Evolutionary conservation across 352 stramenopile species (phyloP).

Genomic region (Phytophthora macrochlamydospora): DNA sequence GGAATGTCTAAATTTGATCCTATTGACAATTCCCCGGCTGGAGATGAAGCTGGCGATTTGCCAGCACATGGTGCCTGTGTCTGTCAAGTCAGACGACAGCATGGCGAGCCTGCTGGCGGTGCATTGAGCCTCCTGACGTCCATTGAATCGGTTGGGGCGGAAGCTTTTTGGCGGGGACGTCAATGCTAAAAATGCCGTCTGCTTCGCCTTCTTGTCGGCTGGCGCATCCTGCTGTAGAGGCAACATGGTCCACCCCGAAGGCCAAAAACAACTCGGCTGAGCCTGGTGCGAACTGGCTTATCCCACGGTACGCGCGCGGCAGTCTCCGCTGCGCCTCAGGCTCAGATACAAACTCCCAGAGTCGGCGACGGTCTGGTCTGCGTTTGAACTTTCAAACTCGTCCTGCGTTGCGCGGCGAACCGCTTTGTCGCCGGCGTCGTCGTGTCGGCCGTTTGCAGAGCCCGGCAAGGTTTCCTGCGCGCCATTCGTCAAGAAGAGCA

Average conservation of each 20-base stretch:
- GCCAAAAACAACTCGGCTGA: not conserved
- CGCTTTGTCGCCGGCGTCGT: constrained; percentile 1
- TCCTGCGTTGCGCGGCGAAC: not conserved
- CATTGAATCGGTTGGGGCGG: no score
- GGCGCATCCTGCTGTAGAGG: not conserved
- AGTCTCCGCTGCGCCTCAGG: not conserved
- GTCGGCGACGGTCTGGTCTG: not conserved
- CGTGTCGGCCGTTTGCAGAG: not conserved
- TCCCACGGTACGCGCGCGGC: not conserved
- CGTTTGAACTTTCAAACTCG: constrained; percentile 4
- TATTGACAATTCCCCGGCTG: not conserved
- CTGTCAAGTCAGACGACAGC: not conserved
- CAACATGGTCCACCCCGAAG: not conserved
- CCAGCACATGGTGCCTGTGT: not conserved
- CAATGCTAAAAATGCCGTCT: not conserved
- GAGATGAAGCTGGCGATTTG: not conserved
- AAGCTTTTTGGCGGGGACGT: no score
- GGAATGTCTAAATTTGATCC: no score
- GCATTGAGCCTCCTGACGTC: no score
- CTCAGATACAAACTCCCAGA: not conserved
- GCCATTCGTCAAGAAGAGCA: constrained; percentile 20
- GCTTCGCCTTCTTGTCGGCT: not conserved
- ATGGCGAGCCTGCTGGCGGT: not conserved
- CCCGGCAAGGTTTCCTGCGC: not conserved
- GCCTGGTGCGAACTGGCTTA: constrained; percentile 4